Evolutionary conservation across 768 basidiomycete species (phyloP), one percentile per base, ranked within the genome.

Genomic region (Rhizopogon rudus): DNA sequence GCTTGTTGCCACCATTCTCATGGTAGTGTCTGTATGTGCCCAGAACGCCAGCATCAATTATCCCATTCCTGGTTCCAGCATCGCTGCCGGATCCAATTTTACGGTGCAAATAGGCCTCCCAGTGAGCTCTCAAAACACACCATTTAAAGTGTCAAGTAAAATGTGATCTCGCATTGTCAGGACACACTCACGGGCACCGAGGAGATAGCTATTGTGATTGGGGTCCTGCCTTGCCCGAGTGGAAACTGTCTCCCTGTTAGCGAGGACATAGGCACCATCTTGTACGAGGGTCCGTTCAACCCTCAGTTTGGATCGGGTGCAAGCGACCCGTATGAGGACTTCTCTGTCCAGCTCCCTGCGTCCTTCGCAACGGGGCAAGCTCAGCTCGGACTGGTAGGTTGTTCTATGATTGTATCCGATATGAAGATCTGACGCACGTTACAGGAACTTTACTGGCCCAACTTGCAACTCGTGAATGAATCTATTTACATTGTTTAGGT

Each of bases 81-180:
- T 81, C 12, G 42, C 48, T 3, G 63, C 72, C n/a, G 79, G 79
- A 17, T 58, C 62, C 3, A 61, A 65, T 14, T 44, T 79, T 51
- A 73, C 68, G 5, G 71, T 80, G 7, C 72, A 77, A 53, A 61
- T 81, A 13, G 74, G 74, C 51, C 66, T 70, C 49, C 73, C 73
- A 2, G 77, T 79, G 57, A 14, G 76, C 61, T n/a, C 5, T 31
- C 28, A 51, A 41, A 33, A 50, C 14, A 46, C 51, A 29, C 31
- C 46, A 28, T n/a, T 12, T 17, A 14, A 5, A 42, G 9, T 13
- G 41, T 42, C 9, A 3, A 46, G 5, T 29, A 20, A 10, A 29
- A 29, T 42, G 43, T 22, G 14, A 41, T 31, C 28, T 16, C 16
- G 17, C 3, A 44, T n/a, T 5, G n/a, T 29, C 51, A 75, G 73